A percentile compares a stretch with the other conserved stretches of the same genome.
phyloP scores from a whole-genome alignment of 2,329 filamentous ascomycete species.

The Epichloe sp. region DNA sequence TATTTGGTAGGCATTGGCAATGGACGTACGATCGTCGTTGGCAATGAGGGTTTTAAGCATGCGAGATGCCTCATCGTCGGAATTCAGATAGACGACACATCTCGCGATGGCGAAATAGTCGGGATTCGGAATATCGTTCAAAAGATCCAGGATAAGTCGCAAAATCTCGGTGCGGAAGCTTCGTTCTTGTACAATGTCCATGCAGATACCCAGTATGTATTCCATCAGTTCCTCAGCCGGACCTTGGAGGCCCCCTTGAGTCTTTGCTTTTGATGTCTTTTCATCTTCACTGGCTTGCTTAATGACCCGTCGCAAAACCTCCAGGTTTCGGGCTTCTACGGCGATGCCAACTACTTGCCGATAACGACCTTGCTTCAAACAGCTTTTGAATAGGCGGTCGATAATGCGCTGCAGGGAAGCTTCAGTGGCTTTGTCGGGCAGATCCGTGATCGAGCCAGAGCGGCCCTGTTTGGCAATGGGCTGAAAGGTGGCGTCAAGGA shows the following conservation, averaged over 20 bases:
- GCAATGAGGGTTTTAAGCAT: conserved; percentile 75
- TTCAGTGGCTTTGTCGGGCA: conserved; percentile 57
- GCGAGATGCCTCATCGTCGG: conserved; percentile 77
- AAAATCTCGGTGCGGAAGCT: conserved; percentile 74
- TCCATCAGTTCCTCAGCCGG: conserved; percentile 90
- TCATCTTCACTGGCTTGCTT: conserved; percentile 79
- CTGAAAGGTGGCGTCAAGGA: conserved; percentile 45
- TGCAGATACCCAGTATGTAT: conserved; percentile 88
- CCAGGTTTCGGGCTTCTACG: conserved; percentile 83
- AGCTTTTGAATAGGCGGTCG: conserved; percentile 81
- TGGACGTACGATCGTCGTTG: conserved; percentile 63
- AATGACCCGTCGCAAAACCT: conserved; percentile 76
- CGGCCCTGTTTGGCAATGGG: conserved; percentile 38
- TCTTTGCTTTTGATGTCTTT: conserved; percentile 50
- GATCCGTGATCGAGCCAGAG: conserved; percentile 50
- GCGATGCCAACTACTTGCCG: conserved; percentile 94
- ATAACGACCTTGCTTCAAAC: conserved; percentile 74
- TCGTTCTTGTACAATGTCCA: conserved; percentile 94
- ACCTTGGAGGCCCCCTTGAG: conserved; percentile 34
- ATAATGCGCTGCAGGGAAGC: conserved; percentile 72
- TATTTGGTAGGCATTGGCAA: conserved; percentile 88
- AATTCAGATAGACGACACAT: conserved; percentile 90
- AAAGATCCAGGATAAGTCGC: conserved; percentile 82
- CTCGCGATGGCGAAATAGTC: conserved; percentile 98
- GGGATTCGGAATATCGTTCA: conserved; percentile 81